Conservation (phyloP, 805 yeast species). For the Danielozyma ontarioensis region DNA sequence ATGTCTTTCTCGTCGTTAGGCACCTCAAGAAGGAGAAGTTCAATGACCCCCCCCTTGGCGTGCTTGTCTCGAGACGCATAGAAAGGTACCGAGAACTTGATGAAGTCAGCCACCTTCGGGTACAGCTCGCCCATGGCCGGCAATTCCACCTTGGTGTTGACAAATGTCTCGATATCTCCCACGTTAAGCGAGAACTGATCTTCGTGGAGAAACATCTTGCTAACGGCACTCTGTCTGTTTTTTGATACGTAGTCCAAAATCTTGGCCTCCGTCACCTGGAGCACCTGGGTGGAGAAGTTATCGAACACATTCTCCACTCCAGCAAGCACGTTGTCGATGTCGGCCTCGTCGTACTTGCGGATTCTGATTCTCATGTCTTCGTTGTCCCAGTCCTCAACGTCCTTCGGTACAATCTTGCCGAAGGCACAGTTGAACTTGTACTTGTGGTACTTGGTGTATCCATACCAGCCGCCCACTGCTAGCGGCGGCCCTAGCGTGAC, state of each 20-base stretch:
- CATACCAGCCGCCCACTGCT: constrained; percentile 21
- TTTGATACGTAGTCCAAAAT: constrained; percentile 23
- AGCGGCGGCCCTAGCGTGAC: constrained; percentile 35
- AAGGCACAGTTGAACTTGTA: constrained; percentile 9
- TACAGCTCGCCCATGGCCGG: constrained; percentile 4
- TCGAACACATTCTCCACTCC: constrained; percentile 38
- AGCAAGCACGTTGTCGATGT: constrained; percentile 20
- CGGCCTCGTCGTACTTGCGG: constrained; percentile 29
- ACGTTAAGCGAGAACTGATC: constrained; percentile 27
- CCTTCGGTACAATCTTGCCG: constrained; percentile 7
- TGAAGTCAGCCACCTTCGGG: constrained; percentile 12
- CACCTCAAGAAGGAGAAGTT: constrained; percentile 22
- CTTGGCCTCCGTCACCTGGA: constrained; percentile 18
- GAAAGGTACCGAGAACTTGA: constrained; percentile 32
- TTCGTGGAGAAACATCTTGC: constrained; percentile 15
- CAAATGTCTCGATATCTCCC: constrained; percentile 20
- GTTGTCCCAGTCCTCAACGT: constrained; percentile 2
- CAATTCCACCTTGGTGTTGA: constrained; percentile 15
- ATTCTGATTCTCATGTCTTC: constrained; percentile 12
- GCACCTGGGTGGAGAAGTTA: constrained; percentile 24
- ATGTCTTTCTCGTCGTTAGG: neutral
- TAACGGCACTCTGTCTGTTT: constrained; percentile 4
- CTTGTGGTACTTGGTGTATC: constrained; percentile 10
- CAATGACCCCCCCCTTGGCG: constrained; percentile 23
- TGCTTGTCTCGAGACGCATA: constrained; percentile 15